These are phyloP conservation scores for Ulota crispa DNA, from an alignment of 225 moss, liverwort and hornwort species.

Conservation along the genomic window DNA sequence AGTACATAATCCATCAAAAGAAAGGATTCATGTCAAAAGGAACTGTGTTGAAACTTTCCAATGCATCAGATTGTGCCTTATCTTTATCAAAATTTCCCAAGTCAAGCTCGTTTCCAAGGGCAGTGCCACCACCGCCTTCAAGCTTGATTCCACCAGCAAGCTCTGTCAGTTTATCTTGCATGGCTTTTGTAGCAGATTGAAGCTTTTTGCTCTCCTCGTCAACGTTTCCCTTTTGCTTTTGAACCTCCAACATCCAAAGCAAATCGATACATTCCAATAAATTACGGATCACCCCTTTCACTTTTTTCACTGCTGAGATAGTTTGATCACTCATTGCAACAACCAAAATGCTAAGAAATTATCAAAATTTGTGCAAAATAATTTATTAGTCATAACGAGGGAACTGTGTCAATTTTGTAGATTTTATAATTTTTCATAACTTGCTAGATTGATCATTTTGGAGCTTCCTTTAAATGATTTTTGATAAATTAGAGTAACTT, in stretches of 20 bases:
- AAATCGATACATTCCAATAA: conserved; percentile 47
- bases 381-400: background rate
- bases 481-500: rapidly evolving
- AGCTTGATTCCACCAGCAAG: conserved; percentile 33
- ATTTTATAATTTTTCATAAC: background rate
- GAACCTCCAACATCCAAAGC: conserved; percentile 53
- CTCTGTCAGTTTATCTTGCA: conserved; percentile 42
- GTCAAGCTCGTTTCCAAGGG: background rate
- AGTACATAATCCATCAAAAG: background rate
- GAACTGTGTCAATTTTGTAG: background rate
- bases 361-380: background rate
- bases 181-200: background rate
- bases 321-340: conserved; percentile 42
- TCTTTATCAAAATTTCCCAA: conserved; percentile 30
- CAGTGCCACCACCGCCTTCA: background rate
- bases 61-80: conserved; percentile 30
- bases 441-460: background rate
- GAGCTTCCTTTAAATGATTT: rapidly evolving
- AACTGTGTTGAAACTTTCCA: conserved; percentile 25
- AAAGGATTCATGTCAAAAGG: conserved; percentile 54
- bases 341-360: background rate
- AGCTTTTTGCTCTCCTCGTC: conserved; percentile 32
- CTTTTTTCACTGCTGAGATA: background rate
- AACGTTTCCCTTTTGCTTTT: conserved; percentile 29
- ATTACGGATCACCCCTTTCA: conserved; percentile 25